Evolutionary conservation across 2,329 filamentous ascomycete species (phyloP).

Genomic region (Stagonosporopsis cucurbitacearum): DNA sequence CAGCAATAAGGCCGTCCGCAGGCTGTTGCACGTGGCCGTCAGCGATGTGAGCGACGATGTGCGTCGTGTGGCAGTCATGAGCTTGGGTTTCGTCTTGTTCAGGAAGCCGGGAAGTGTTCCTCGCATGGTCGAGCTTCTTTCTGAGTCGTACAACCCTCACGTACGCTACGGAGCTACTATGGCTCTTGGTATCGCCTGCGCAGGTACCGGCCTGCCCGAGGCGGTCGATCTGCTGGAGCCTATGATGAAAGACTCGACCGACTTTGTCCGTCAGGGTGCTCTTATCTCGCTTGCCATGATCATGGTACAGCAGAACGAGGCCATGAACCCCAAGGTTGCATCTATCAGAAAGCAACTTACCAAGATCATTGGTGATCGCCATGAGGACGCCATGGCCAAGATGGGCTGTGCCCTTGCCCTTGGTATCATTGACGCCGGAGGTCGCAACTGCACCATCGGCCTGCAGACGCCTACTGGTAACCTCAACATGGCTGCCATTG

Average conservation of each 20-base stretch:
- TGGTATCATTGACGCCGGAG: conserved; percentile 96
- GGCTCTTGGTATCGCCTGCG: conserved; percentile 97
- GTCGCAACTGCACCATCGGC: conserved; percentile 97
- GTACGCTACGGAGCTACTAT: conserved; percentile 97
- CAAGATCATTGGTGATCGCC: conserved; percentile 92
- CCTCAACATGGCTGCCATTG: conserved; percentile 97
- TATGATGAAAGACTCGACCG: conserved; percentile 99
- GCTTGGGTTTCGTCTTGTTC: conserved; percentile 97
- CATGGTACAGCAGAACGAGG: conserved; percentile 98
- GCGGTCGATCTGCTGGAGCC: conserved; percentile 96
- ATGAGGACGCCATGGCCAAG: conserved; percentile 99
- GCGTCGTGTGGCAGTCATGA: conserved; percentile 94
- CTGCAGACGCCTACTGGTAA: conserved; percentile 98
- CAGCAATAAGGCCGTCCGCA: conserved; percentile 98
- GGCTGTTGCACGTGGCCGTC: conserved; percentile 92
- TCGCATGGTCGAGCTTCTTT: conserved; percentile 96
- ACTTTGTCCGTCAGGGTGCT: conserved; percentile 96
- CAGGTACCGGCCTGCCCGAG: conserved; percentile 93
- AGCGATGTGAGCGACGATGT: conserved; percentile 99
- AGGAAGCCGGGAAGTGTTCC: conserved; percentile 96
- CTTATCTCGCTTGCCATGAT: conserved; percentile 97
- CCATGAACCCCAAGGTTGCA: conserved; percentile 95
- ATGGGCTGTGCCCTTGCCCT: conserved; percentile 93
- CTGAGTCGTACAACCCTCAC: conserved; percentile 98
- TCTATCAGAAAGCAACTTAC: conserved; percentile 90